Evolutionary conservation across 2,329 filamentous ascomycete species (phyloP).

Genomic region (Bipolaris zeicola): DNA sequence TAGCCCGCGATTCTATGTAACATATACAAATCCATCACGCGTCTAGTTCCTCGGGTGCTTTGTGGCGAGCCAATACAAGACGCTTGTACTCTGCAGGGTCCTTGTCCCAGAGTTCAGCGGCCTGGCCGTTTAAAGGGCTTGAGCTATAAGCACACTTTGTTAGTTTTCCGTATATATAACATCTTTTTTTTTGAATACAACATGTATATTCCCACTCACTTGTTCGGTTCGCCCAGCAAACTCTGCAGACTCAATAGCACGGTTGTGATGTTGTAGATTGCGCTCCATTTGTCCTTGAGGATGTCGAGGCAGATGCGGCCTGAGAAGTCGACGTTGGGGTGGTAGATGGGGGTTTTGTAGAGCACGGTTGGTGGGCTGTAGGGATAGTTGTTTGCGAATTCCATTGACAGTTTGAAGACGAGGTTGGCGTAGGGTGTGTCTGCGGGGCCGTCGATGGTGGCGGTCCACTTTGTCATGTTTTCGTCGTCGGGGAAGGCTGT

Average conservation of each 20-base stretch:
- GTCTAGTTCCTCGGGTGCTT: constrained; percentile 54
- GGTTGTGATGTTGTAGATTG: constrained; percentile 94
- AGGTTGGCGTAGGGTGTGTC: constrained; percentile 90
- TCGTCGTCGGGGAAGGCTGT: constrained; percentile 94
- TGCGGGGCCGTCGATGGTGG: constrained; percentile 87
- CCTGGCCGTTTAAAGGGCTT: constrained; percentile 93
- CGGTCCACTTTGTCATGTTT: constrained; percentile 84
- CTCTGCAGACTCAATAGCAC: constrained; percentile 93
- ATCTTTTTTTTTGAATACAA: too few species aligned
- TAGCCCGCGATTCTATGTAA: too few species aligned
- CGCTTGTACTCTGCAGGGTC: constrained; percentile 86
- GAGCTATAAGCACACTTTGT: constrained; percentile 61
- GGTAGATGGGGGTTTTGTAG: constrained; percentile 99
- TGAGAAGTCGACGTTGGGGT: constrained; percentile 97
- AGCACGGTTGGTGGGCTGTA: constrained; percentile 89
- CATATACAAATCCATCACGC: constrained; percentile 12
- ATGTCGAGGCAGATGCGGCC: constrained; percentile 98
- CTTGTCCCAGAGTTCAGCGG: constrained; percentile 93
- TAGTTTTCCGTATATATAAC: neutral
- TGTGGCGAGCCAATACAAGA: constrained; percentile 67
- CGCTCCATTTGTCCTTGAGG: constrained; percentile 98
- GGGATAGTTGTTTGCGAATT: constrained; percentile 91
- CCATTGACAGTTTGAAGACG: constrained; percentile 88
- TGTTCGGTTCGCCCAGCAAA: constrained; percentile 94
- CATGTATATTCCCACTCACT: constrained; percentile 61